Evolutionary conservation across 1,284 basidiomycete species (phyloP), one percentile per base, ranked within the genome.

Genomic region (Ustilago xerochloae): DNA sequence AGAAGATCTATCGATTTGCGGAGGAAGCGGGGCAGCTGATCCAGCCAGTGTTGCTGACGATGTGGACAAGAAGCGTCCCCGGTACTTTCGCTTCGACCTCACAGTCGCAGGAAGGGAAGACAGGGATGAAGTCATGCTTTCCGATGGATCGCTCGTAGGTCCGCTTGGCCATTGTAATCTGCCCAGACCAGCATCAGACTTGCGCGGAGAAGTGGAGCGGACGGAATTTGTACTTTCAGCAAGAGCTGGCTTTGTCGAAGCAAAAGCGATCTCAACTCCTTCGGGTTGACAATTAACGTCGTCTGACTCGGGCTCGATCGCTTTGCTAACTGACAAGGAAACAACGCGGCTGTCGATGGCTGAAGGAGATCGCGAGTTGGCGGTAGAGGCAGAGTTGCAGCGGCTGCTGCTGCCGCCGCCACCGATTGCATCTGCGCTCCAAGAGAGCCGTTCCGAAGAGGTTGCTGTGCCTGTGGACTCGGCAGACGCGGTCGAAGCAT

Each of bases 281-380:
- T 51, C 57, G 0, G 63, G 57, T 18, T 55, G 63, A 29, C 63
- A 65, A 16, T 59, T 60, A 33, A 43, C 33, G 28, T 60, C 52
- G 28, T 50, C 51, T 26, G 33, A 35, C 32, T 66, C 63, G 7
- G 51, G 36, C 16, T 29, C 24, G 39, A 36, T 20, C 16, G 38
- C 30, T 33, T 28, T 41, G 5, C 26, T 12, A 3, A n/a, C 20
- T 10, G n/a, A n/a, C n/a, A n/a, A n/a, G n/a, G 28, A 20, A 32
- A 18, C 26, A 18, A 53, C 16, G 5, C 59, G 26, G n/a, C 12
- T 18, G 16, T 20, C 36, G 7, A 36, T 26, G 7, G 22, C 49
- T 7, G 54, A 52, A 8, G 28, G 39, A 1, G 55, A 15, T 4
- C 48, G 41, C 18, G 43, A 46, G 18, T 36, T 32, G 12, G 30